phyloP scores from a whole-genome alignment of 192 early-diverging fungal genomes.

The Backusella tuberculispora region DNA sequence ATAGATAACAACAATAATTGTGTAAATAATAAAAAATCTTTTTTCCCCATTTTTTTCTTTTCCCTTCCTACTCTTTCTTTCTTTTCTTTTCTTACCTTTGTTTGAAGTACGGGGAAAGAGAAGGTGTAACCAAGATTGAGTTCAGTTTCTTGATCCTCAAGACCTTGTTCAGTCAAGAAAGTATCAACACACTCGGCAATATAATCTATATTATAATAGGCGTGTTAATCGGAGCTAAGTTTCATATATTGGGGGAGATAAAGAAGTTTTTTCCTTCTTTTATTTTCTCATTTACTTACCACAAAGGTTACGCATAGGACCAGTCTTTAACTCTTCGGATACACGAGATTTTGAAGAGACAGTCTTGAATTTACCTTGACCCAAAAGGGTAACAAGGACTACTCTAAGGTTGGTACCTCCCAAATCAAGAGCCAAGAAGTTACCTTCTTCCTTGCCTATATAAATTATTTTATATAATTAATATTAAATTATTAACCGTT shows the following conservation, averaged over 20 bases:
- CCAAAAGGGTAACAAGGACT: slow-evolving; percentile 81
- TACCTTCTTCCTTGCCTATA: slow-evolving; percentile 72
- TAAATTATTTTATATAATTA: not conserved
- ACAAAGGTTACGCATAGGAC: slow-evolving; percentile 54
- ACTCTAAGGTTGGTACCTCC: slow-evolving; percentile 95
- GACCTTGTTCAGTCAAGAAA: slow-evolving; percentile 61
- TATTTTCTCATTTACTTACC: slow-evolving; percentile 26
- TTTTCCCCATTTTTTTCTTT: not conserved
- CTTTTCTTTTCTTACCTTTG: slow-evolving; percentile 39
- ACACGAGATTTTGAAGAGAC: slow-evolving; percentile 75
- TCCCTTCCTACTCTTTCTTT: not conserved
- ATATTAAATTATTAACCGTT: not conserved
- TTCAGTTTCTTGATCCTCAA: slow-evolving; percentile 27
- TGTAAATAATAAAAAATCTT: not conserved
- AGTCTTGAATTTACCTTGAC: slow-evolving; percentile 70
- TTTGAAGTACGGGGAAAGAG: slow-evolving; percentile 93
- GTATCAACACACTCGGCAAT: slow-evolving; percentile 86
- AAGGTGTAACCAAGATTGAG: slow-evolving; percentile 89
- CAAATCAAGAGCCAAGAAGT: slow-evolving; percentile 89
- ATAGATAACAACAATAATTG: not conserved
- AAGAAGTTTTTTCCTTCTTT: not conserved
- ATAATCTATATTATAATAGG: slow-evolving; percentile 64
- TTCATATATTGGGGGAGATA: not conserved
- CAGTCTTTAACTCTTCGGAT: slow-evolving; percentile 61
- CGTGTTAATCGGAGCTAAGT: slow-evolving; percentile 7